Conservation (phyloP, 305 asterid species). For the Ruellia speciosa region DNA sequence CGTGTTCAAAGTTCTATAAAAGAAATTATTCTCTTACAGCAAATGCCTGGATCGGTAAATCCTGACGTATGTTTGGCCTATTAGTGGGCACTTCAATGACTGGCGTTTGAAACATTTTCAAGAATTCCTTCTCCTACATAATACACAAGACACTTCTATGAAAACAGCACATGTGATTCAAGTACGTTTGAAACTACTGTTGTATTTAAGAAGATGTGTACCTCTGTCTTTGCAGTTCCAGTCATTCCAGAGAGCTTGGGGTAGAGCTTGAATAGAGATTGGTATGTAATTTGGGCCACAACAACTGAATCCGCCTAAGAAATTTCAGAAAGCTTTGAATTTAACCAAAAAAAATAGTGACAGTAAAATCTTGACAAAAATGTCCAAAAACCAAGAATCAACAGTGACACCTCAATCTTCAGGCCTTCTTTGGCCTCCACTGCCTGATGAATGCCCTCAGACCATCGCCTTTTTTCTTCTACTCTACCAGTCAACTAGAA, state of each 20-base stretch:
- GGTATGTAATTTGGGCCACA: slow-evolving; percentile 97
- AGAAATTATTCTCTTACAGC: slow-evolving; percentile 52
- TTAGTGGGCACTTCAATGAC: slow-evolving; percentile 96
- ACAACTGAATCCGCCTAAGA: slow-evolving; percentile 90
- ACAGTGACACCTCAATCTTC: slow-evolving; percentile 62
- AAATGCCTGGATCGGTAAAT: slow-evolving; percentile 88
- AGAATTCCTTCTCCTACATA: slow-evolving; percentile 85
- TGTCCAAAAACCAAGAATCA: slow-evolving; percentile 6
- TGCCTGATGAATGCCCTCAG: slow-evolving; percentile 98
- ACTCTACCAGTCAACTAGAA: slow-evolving; percentile 94
- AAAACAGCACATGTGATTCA: background rate
- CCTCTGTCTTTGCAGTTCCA: slow-evolving; percentile 99
- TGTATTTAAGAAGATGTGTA: slow-evolving; percentile 12
- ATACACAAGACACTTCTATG: background rate
- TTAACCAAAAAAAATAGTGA: slow-evolving; percentile 6
- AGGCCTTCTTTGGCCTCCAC: slow-evolving; percentile 99
- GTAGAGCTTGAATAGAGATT: slow-evolving; percentile 86
- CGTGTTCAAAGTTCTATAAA: slow-evolving; percentile 13
- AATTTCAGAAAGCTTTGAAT: slow-evolving; percentile 21
- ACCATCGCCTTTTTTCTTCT: slow-evolving; percentile 96
- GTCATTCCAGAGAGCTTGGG: slow-evolving; percentile 99
- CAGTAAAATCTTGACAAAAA: slow-evolving; percentile 11
- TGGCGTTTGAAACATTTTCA: slow-evolving; percentile 87
- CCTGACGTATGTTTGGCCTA: slow-evolving; percentile 77
- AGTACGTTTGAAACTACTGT: background rate